A percentile compares a stretch with the other conserved stretches of the same genome.
phyloP scores from a whole-genome alignment of 164 flowering plant species.

The Echeveria elegans region DNA sequence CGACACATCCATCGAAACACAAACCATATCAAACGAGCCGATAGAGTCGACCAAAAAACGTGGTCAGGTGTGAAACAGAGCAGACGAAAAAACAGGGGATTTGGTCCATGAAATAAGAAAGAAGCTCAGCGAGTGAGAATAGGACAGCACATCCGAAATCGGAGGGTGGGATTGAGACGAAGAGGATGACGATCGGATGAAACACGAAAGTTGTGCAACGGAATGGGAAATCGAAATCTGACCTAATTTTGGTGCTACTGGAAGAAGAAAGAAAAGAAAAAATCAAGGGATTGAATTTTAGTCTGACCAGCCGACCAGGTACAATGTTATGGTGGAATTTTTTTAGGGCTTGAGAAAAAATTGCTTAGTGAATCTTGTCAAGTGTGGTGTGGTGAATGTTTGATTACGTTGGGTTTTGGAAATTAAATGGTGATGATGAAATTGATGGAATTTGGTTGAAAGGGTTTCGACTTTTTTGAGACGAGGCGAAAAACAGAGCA shows the following conservation, averaged over 20 bases:
- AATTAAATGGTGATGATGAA: constrained; percentile 2
- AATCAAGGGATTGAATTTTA: not conserved
- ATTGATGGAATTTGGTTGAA: constrained; percentile 4
- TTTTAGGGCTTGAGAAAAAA: not conserved
- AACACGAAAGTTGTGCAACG: constrained; percentile 9
- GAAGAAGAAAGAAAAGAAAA: too few species aligned
- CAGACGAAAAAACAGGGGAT: not conserved
- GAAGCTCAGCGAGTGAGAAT: constrained; percentile 6
- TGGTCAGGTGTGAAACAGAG: constrained; percentile 4
- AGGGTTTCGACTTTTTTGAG: not conserved
- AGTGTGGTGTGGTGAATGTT: not conserved
- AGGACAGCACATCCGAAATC: constrained; percentile 26
- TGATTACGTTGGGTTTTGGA: not conserved
- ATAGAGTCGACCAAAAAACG: constrained; percentile 3
- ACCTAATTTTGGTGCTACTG: constrained; percentile 26
- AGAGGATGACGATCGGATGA: not conserved
- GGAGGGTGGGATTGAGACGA: not conserved
- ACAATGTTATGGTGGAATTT: not conserved
- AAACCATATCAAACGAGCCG: constrained; percentile 21
- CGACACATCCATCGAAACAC: constrained; percentile 13
- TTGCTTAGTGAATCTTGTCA: not conserved
- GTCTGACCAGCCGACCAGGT: not conserved
- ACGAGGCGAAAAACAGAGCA: not conserved
- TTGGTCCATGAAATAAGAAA: not conserved
- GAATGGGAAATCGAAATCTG: constrained; percentile 18